These are phyloP conservation scores for Aspergillus sp. DNA, from an alignment of 2,329 filamentous ascomycete genomes.

Conservation along the genomic window DNA sequence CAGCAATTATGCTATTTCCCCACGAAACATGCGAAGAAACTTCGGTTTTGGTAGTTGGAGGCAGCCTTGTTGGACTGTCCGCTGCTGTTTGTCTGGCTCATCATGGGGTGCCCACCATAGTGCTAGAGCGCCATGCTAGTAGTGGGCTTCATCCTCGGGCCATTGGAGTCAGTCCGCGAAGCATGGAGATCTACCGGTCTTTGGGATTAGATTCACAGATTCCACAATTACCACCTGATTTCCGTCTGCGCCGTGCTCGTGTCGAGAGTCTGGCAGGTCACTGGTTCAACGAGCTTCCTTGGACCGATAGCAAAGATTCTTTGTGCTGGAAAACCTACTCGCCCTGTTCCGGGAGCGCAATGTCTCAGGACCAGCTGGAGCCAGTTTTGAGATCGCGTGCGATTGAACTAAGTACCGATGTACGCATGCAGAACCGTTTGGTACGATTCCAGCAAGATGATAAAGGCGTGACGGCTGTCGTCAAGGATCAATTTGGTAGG, in stretches of 20 bases:
- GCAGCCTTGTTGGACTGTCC: slow-evolving; percentile 36
- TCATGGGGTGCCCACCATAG: slow-evolving; percentile 24
- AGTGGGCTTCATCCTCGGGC: slow-evolving; percentile 36
- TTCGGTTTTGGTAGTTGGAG: slow-evolving; percentile 26
- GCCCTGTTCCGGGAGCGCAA: slow-evolving; percentile 20
- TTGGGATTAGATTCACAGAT: slow-evolving; percentile 21
- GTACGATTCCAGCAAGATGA: slow-evolving; percentile 17
- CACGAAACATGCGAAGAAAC: neutral
- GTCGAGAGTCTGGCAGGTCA: slow-evolving; percentile 15
- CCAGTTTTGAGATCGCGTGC: slow-evolving; percentile 32
- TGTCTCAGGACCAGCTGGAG: slow-evolving; percentile 39
- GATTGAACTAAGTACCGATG: slow-evolving; percentile 27
- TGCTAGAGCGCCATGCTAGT: slow-evolving; percentile 34
- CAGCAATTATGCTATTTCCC: no score
- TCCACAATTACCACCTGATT: slow-evolving; percentile 10
- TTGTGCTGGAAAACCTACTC: slow-evolving; percentile 14
- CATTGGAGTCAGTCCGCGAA: slow-evolving; percentile 33
- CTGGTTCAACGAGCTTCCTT: slow-evolving; percentile 14
- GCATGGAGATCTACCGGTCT: slow-evolving; percentile 32
- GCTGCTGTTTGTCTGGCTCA: slow-evolving; percentile 33
- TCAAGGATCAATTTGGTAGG: slow-evolving; percentile 8
- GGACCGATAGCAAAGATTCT: slow-evolving; percentile 4
- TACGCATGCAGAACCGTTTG: slow-evolving; percentile 29
- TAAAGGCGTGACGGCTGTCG: slow-evolving; percentile 19
- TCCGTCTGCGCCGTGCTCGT: slow-evolving; percentile 15